Evolutionary conservation across 257 asterid species (phyloP).

Genomic region (Nicotiana paniculata): DNA sequence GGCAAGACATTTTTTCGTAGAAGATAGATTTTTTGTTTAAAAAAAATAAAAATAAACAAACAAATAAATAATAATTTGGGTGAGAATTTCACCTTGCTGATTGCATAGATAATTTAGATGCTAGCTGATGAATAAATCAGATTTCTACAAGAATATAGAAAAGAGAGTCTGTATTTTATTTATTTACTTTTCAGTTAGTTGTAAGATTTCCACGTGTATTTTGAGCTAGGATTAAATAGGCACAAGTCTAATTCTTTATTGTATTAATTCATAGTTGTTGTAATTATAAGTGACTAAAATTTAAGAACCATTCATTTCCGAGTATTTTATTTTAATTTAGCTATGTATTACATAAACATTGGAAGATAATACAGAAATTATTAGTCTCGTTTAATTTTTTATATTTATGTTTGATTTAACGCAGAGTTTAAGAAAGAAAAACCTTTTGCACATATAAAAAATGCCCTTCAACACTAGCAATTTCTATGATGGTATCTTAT

Average conservation of each 20-base stretch:
- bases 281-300: neutral
- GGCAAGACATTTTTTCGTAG: slow-evolving; percentile 43
- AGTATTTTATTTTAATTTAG: no score
- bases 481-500: no score
- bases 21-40: slow-evolving; percentile 16
- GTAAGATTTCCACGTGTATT: neutral
- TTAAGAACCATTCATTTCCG: no score
- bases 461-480: no score
- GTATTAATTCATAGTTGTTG: neutral
- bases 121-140: neutral
- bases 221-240: neutral
- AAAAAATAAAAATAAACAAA: no score
- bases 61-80: neutral
- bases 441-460: no score
- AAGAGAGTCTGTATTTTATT: neutral
- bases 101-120: neutral
- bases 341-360: no score
- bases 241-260: neutral
- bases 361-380: no score
- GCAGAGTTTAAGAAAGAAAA: no score
- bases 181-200: neutral
- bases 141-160: neutral
- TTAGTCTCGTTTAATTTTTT: no score
- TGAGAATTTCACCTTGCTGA: neutral
- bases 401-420: no score